phyloP scores from a whole-genome alignment of 148 eudicot genomes.

The Nepenthes gracilis region DNA sequence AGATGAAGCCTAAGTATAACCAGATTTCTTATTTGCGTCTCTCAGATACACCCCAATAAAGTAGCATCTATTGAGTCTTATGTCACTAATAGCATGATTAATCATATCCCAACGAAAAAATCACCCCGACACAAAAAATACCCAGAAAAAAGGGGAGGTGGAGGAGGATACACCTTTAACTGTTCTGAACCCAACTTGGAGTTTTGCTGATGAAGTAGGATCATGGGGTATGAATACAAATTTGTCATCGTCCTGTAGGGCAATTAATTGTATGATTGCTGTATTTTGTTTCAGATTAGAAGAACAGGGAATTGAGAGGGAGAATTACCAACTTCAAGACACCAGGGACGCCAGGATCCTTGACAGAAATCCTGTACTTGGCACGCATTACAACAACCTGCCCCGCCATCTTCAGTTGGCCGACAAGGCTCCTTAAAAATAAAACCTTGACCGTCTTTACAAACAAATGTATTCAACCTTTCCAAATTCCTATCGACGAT shows the following conservation, averaged over 20 bases:
- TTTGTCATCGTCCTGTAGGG: slow-evolving; percentile 43
- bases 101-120: neutral
- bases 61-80: no score
- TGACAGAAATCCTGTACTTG: slow-evolving; percentile 40
- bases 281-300: neutral
- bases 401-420: slow-evolving; percentile 21
- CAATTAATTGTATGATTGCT: neutral
- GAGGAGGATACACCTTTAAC: slow-evolving; percentile 41
- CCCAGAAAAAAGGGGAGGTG: neutral
- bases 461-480: no score
- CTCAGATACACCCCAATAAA: no score
- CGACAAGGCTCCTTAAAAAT: no score
- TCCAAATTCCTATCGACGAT: no score
- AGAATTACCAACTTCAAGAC: slow-evolving; percentile 35
- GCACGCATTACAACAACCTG: slow-evolving; percentile 39
- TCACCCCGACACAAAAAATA: neutral
- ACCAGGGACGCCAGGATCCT: slow-evolving; percentile 55
- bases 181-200: slow-evolving; percentile 41
- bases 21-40: no score
- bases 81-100: no score
- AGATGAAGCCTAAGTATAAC: no score
- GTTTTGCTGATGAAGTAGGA: slow-evolving; percentile 26
- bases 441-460: no score
- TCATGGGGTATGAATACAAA: slow-evolving; percentile 56
- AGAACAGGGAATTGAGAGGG: neutral